These are phyloP conservation scores for Micromonas commoda DNA, from an alignment of 139 green algal genomes.

Conservation along the genomic window DNA sequence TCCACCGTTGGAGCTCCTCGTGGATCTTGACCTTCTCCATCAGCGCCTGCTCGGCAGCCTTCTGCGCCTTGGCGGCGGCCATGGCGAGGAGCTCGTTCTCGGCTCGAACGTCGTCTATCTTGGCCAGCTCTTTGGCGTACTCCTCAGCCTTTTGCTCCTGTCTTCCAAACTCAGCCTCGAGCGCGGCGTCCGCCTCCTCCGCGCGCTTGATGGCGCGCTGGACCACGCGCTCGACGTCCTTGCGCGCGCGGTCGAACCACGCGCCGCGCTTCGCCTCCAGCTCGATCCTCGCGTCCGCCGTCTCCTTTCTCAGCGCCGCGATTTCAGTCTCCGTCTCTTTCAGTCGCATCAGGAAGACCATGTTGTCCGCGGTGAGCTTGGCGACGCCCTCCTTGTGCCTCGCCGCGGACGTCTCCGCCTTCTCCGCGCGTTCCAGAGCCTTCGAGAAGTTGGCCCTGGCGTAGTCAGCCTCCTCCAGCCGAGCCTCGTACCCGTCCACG, in stretches of 20 bases:
- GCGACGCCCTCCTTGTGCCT: background rate
- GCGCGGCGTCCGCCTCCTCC: background rate
- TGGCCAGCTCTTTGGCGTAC: background rate
- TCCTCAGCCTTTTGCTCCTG: too few species aligned
- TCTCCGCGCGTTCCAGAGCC: background rate
- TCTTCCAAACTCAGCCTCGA: too few species aligned
- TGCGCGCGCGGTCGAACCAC: slow-evolving; percentile 4
- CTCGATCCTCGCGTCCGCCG: background rate
- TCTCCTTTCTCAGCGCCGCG: background rate
- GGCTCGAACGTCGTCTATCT: background rate
- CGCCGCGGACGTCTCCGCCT: background rate
- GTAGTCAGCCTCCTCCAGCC: too few species aligned
- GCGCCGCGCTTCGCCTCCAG: background rate
- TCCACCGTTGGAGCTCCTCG: too few species aligned
- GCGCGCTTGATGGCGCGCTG: background rate
- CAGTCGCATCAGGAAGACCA: slow-evolving; percentile 1
- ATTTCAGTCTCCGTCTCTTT: background rate
- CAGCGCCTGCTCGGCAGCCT: background rate
- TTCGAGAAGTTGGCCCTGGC: too few species aligned
- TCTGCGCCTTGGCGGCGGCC: background rate
- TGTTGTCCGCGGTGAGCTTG: slow-evolving; percentile 14
- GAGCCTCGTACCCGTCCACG: too few species aligned
- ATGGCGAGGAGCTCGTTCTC: background rate
- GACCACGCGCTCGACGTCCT: background rate
- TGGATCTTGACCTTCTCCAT: background rate